Conservation (phyloP, 768 basidiomycete genomes). For the Auricularia cornea region DNA sequence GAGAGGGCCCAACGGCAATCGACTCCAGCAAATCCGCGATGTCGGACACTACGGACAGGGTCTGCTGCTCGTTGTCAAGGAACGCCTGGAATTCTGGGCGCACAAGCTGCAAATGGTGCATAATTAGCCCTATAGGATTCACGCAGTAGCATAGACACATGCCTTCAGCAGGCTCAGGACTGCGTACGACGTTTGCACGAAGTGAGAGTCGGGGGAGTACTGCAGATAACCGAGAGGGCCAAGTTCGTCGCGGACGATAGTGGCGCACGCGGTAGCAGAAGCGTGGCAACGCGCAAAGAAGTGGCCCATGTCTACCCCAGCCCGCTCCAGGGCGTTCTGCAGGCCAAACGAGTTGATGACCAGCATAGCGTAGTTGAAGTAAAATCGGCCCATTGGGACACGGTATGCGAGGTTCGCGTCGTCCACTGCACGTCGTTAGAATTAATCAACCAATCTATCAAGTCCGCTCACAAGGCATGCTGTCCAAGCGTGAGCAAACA, state of each 20-base stretch:
- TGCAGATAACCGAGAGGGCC: slow-evolving; percentile 68
- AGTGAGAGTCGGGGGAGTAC: slow-evolving; percentile 85
- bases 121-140: too few species aligned
- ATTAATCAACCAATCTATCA: slow-evolving; percentile 14
- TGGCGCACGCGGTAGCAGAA: slow-evolving; percentile 60
- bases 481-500: background rate
- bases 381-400: slow-evolving; percentile 54
- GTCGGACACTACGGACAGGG: slow-evolving; percentile 63
- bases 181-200: slow-evolving; percentile 88
- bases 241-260: slow-evolving; percentile 68
- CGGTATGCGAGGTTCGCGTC: slow-evolving; percentile 28
- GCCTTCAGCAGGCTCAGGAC: slow-evolving; percentile 90
- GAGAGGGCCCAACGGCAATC: slow-evolving; percentile 66
- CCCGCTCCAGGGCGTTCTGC: slow-evolving; percentile 86
- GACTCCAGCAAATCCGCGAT: slow-evolving; percentile 73
- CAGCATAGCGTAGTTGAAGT: slow-evolving; percentile 77
- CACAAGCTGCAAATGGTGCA: slow-evolving; percentile 46
- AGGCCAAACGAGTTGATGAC: slow-evolving; percentile 94
- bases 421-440: slow-evolving; percentile 21
- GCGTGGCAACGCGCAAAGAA: slow-evolving; percentile 77
- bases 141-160: slow-evolving; percentile 14
- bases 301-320: slow-evolving; percentile 64
- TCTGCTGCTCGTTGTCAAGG: slow-evolving; percentile 64
- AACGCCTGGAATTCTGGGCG: slow-evolving; percentile 77
- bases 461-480: background rate